Conservation (phyloP, 495 filamentous ascomycete genomes). For the Pseudomonodictys pantanalensis region DNA sequence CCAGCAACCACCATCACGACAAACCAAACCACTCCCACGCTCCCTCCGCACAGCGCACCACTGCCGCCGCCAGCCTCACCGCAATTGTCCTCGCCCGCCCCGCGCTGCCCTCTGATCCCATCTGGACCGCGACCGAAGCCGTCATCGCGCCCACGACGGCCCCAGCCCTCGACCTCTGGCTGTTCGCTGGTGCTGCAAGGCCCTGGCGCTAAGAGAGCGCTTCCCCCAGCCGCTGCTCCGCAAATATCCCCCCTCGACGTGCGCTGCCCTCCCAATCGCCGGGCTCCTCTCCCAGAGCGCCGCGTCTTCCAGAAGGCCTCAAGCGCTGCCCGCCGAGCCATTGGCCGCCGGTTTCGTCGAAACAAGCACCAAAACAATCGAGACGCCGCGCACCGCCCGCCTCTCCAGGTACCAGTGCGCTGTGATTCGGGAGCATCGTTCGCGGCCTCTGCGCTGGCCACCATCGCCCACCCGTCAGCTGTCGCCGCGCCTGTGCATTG, state of each 20-base stretch:
- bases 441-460: constrained; percentile 23
- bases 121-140: neutral
- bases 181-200: constrained; percentile 34
- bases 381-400: constrained; percentile 2
- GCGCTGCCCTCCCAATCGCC: constrained; percentile 16
- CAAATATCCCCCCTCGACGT: constrained; percentile 20
- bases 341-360: constrained; percentile 18
- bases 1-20: constrained; percentile 5
- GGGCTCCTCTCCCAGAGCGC: neutral
- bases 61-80: neutral
- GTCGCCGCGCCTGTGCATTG: neutral
- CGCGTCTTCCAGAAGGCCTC: constrained; percentile 23
- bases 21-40: neutral
- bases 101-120: neutral
- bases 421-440: constrained; percentile 13
- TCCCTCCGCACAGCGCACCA: neutral
- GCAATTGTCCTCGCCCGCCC: neutral
- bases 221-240: constrained; percentile 29
- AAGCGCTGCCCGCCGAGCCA: constrained; percentile 25
- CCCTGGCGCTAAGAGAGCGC: constrained; percentile 35
- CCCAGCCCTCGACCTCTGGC: constrained; percentile 1
- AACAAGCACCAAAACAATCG: constrained; percentile 25
- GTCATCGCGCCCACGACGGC: constrained; percentile 4
- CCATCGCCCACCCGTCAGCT: neutral
- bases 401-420: constrained; percentile 18